These are phyloP conservation scores for Leccinum variicolor DNA, from an alignment of 768 basidiomycete species.

Conservation along the genomic window DNA sequence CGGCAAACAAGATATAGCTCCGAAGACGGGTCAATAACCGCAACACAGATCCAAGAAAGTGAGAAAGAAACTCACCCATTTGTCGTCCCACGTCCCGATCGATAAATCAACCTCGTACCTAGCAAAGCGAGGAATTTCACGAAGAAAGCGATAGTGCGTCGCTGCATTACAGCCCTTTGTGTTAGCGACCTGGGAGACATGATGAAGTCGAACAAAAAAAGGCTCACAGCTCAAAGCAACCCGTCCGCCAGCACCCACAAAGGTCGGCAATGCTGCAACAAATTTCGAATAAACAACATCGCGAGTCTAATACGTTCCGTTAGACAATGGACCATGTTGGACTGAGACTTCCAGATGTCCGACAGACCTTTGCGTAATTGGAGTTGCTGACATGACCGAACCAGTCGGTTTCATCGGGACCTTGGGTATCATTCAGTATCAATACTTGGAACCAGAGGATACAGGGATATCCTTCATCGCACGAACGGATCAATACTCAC, in stretches of 20 bases:
- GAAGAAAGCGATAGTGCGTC: slow-evolving; percentile 15
- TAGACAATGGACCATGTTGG: background rate
- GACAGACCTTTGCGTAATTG: slow-evolving; percentile 12
- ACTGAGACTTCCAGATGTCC: background rate
- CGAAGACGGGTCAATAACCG: background rate
- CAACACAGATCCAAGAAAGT: too few relatives aligned
- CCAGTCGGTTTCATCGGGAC: slow-evolving; percentile 19
- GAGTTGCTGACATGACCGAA: slow-evolving; percentile 16
- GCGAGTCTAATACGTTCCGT: slow-evolving; percentile 7
- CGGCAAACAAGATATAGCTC: slow-evolving; percentile 17
- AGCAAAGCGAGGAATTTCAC: slow-evolving; percentile 14
- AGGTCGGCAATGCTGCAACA: slow-evolving; percentile 8
- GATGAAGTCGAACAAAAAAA: background rate
- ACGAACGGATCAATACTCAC: slow-evolving; percentile 4
- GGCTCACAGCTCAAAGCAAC: slow-evolving; percentile 4
- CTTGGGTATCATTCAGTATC: slow-evolving; percentile 5
- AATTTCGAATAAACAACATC: slow-evolving; percentile 13
- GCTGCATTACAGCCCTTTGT: background rate
- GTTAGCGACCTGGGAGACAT: background rate
- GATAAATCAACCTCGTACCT: slow-evolving; percentile 14
- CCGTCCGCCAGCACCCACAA: slow-evolving; percentile 10
- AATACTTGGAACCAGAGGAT: background rate
- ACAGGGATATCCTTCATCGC: background rate
- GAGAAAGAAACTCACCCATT: slow-evolving; percentile 11
- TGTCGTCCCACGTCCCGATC: slow-evolving; percentile 17